phyloP scores from a whole-genome alignment of 441 rosid species.

The Aquilaria agallochum region DNA sequence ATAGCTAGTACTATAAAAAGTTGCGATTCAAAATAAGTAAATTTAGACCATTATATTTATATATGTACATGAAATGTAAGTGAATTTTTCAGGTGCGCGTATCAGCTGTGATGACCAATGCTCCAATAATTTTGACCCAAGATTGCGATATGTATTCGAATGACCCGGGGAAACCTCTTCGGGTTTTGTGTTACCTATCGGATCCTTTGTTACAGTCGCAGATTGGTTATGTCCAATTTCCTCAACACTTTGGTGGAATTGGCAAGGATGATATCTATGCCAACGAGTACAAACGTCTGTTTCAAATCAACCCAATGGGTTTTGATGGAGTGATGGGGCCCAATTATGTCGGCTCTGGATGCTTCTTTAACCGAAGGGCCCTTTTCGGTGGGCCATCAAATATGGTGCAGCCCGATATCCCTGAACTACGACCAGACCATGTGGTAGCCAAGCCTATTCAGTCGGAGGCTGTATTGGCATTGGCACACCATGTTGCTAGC shows the following conservation, averaged over 20 bases:
- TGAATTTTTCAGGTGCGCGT: constrained; percentile 12
- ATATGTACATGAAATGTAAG: no score
- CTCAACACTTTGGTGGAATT: constrained; percentile 12
- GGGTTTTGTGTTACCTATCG: constrained; percentile 2
- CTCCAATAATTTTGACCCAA: constrained; percentile 14
- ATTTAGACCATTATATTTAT: no score
- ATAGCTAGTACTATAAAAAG: no score
- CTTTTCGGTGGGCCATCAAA: constrained; percentile 8
- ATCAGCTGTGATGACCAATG: constrained; percentile 20
- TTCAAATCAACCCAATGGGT: constrained; percentile 1
- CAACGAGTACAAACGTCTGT: constrained; percentile 8
- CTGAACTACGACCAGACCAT: constrained; percentile 1
- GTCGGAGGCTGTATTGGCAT: background rate
- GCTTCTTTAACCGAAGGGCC: constrained; percentile 12
- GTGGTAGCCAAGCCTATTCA: background rate
- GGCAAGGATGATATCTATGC: constrained; percentile 15
- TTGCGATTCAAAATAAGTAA: no score
- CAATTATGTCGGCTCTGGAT: constrained; percentile 13
- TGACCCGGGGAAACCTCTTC: constrained; percentile 12
- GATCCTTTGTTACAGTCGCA: constrained; percentile 8
- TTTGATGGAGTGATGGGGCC: constrained; percentile 15
- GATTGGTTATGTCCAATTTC: constrained; percentile 18
- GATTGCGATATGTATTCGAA: constrained; percentile 25
- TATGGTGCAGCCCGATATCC: background rate
- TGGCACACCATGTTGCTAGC: constrained; percentile 12